Conservation (phyloP, 805 yeast genomes). For the Candida pseudoglaebosa region DNA sequence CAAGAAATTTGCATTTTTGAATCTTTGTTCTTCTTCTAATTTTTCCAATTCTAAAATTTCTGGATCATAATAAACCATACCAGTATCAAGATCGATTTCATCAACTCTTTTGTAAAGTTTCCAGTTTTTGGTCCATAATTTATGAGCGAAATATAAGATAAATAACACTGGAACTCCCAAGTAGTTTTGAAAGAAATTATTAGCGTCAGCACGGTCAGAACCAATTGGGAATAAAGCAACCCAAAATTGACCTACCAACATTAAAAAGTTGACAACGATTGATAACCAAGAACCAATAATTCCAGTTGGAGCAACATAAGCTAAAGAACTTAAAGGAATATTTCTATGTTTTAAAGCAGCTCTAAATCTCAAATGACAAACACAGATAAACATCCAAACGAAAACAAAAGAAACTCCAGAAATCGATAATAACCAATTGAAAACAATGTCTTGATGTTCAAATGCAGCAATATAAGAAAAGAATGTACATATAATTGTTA, state of each 20-base stretch:
- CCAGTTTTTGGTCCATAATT: slow-evolving; percentile 31
- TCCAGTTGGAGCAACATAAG: slow-evolving; percentile 38
- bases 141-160: slow-evolving; percentile 28
- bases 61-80: slow-evolving; percentile 29
- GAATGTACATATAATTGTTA: slow-evolving; percentile 31
- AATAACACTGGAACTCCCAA: slow-evolving; percentile 29
- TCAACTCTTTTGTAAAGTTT: slow-evolving; percentile 18
- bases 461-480: slow-evolving; percentile 41
- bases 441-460: slow-evolving; percentile 33
- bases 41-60: slow-evolving; percentile 30
- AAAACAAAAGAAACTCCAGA: slow-evolving; percentile 31
- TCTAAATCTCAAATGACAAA: slow-evolving; percentile 40
- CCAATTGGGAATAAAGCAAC: slow-evolving; percentile 39
- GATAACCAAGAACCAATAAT: slow-evolving; percentile 36
- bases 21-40: slow-evolving; percentile 19
- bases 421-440: slow-evolving; percentile 34
- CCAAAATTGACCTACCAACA: slow-evolving; percentile 42
- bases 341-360: slow-evolving; percentile 31
- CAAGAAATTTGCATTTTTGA: slow-evolving; percentile 15
- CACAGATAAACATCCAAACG: slow-evolving; percentile 38
- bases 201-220: slow-evolving; percentile 19
- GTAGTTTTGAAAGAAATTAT: slow-evolving; percentile 30
- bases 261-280: slow-evolving; percentile 25
- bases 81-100: slow-evolving; percentile 28
- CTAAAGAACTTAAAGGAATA: slow-evolving; percentile 23